Evolutionary conservation across 1,139 yeast species (phyloP), one percentile per base, ranked within the genome.

Genomic region (Magnusiomyces ingens): DNA sequence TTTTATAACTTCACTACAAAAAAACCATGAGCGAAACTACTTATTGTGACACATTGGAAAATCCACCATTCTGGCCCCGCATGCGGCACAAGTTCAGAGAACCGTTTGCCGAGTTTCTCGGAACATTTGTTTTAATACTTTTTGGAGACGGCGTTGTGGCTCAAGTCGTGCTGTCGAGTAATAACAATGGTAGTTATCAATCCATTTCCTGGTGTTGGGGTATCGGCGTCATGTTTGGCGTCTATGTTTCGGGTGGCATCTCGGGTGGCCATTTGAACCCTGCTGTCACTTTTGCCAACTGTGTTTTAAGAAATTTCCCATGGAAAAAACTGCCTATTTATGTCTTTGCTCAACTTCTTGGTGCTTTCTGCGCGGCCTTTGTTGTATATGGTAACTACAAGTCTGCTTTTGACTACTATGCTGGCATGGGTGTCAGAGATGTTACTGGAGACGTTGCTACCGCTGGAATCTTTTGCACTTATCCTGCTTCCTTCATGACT

Each of bases 141-240:
- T 68, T 72, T 49, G 80, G 80, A 58, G 74, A 72, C 56, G 78
- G 79, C 49, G 76, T 73, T 42, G 75, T 72, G 49, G 75, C 77
- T 36, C 80, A 77, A 63, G 71, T 66, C 44, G 65, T 62, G 41
- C 55, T 71, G 12, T 71, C 77, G 3, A 52, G 57, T 3, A 69
- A 68, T 35, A 55, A 60, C 2, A 69, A 70, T 35, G 80, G 80
- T 60, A 67, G 69, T 47, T 72, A 70, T 54, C 73, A 71, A 49
- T 69, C 73, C 21, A 66, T 76, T 54, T 73, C 75, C 8, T 63
- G 76, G 54, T 71, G 75, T 29, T 77, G 80, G 80, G 81, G 78
- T 48, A 69, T 75, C 42, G 81, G 79, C 1, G 80, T 75, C 53
- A 74, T 75, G 61, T 63, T 77, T 62, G 81, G 80, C 21, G 60